phyloP scores from a whole-genome alignment of 2,329 filamentous ascomycete species.

The Colletotrichum brevisporum region DNA sequence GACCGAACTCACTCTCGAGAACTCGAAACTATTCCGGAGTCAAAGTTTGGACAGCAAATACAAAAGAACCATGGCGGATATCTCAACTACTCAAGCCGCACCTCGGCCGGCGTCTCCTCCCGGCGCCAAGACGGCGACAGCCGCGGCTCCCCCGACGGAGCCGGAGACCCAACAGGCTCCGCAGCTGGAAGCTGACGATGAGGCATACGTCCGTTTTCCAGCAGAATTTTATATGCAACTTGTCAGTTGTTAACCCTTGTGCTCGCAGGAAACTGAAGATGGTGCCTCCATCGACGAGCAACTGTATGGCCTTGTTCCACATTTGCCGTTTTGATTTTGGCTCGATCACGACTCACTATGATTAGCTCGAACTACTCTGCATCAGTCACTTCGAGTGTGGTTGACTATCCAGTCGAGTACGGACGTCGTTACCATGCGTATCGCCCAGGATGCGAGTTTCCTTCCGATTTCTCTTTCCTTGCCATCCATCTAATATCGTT shows the following conservation, averaged over 20 bases:
- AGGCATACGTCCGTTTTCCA: neutral
- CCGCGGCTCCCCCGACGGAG: neutral
- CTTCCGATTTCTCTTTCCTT: neutral
- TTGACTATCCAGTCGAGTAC: conserved; percentile 22
- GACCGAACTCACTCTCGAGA: no score
- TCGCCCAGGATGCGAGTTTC: conserved; percentile 33
- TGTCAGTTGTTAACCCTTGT: neutral
- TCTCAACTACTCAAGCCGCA: no score
- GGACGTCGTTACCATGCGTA: conserved; percentile 31
- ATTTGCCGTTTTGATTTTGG: neutral
- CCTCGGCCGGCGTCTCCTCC: neutral
- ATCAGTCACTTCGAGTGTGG: conserved; percentile 12
- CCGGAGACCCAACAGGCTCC: neutral
- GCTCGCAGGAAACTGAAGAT: neutral
- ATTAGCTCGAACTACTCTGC: conserved; percentile 1
- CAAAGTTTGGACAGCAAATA: no score
- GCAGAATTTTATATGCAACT: neutral
- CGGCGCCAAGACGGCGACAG: no score
- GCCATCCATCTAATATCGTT: neutral
- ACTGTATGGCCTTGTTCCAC: neutral
- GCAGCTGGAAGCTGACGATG: neutral
- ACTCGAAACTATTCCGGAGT: no score
- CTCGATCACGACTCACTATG: neutral
- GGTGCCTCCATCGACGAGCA: neutral
- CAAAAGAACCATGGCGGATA: no score